Evolutionary conservation across 495 filamentous ascomycete species (phyloP), one percentile per base, ranked within the genome.

Genomic region (Alectoria sarmentosa): DNA sequence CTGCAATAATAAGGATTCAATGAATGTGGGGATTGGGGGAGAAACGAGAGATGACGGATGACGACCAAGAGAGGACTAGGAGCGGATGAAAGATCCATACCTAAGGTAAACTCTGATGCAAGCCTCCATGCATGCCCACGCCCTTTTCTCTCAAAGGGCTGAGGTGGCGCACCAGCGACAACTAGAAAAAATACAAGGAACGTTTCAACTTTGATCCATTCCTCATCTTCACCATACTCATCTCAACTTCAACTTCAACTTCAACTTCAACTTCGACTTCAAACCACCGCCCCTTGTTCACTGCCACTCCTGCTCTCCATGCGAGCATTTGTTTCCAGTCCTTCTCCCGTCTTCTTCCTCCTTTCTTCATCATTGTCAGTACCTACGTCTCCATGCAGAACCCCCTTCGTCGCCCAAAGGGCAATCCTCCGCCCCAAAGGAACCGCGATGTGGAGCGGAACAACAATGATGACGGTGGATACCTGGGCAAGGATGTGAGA

Each of bases 401-500:
- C 28, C 64, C 64, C 49, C 64, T 61, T 62, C 64, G 64, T 14
- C 64, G 64, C 44, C 58, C 59, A 46, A 37, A 37, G 19, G 49
- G 28, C 36, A 38, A 61, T 62, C 58, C 44, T 42, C 17, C 62
- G n/a, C 26, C 58, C 64, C 39, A 15, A 23, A 61, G 38, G n/a
- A 30, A 28, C 21, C 42, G 17, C 21, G 63, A 65, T 7, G 32
- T 65, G 23, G 63, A 65, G 46, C 63, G 63, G 21, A 60, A 54
- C 36, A 52, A 54, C 6, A 60, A 23, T 21, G 15, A 15, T 36
- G 44, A 65, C 42, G 34, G 5, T n/a, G 58, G 37, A 44, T 57
- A 55, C 48, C 64, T 62, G 4, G 26, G 8, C 37, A 69, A 58
- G 23, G 48, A 64, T 17, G 61, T 42, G 2, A 68, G 68, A 26